These are phyloP conservation scores for Brassica napus DNA, from an alignment of 345 rosid species.

Conservation along the genomic window Da-Ae NC_063446.1:504501-505000, in stretches of 20 bases:
- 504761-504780: background rate
- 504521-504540: conserved; percentile 32
- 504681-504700: conserved; percentile 12
- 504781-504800: background rate
- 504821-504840: background rate
- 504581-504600: conserved; percentile 16
- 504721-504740: background rate
- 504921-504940: background rate
- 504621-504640: background rate
- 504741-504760: background rate
- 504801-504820: background rate
- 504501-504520: conserved; percentile 24
- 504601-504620: background rate
- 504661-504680: conserved; percentile 11
- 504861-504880: background rate
- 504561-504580: conserved; percentile 18
- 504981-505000: background rate
- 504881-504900: background rate
- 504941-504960: background rate
- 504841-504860: background rate
- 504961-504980: background rate
- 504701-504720: conserved; percentile 7
- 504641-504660: background rate
- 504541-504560: conserved; percentile 20
- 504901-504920: background rate